These are phyloP conservation scores for Daldinia bambusicola DNA, from an alignment of 495 filamentous ascomycete species.

Conservation along the genomic window DNA sequence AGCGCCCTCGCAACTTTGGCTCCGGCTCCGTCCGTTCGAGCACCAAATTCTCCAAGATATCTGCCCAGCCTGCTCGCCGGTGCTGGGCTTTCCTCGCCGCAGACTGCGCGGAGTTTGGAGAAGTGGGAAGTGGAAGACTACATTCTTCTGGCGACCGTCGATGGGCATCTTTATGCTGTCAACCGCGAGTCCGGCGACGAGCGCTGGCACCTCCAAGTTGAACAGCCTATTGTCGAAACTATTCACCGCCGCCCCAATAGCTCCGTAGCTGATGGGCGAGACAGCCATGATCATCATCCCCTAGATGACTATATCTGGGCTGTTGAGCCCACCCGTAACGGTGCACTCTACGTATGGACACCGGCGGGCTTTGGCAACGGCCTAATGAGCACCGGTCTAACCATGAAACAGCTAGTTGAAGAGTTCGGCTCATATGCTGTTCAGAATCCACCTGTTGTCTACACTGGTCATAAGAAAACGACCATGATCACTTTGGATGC, in stretches of 20 bases:
- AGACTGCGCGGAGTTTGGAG: conserved; percentile 93
- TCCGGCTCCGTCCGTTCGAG: conserved; percentile 89
- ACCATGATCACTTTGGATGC: conserved; percentile 90
- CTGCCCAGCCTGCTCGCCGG: conserved; percentile 56
- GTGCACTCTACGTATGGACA: conserved; percentile 87
- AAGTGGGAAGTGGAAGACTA: conserved; percentile 99
- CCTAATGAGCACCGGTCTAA: conserved; percentile 81
- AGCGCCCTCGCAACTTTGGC: conserved; percentile 94
- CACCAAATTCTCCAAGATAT: conserved; percentile 75
- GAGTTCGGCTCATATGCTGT: conserved; percentile 76
- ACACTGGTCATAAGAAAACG: conserved; percentile 90
- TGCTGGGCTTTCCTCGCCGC: conserved; percentile 78
- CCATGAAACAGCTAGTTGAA: conserved; percentile 84
- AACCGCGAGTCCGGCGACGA: conserved; percentile 85
- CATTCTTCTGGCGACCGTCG: conserved; percentile 98
- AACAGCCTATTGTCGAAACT: conserved; percentile 89
- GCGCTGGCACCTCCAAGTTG: conserved; percentile 84
- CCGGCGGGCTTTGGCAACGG: conserved; percentile 74
- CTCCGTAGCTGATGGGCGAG: conserved; percentile 64
- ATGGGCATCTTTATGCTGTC: conserved; percentile 92
- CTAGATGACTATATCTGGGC: conserved; percentile 95
- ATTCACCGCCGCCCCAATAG: conserved; percentile 80
- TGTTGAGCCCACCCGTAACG: conserved; percentile 90
- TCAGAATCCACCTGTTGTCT: conserved; percentile 77
- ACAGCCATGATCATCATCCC: conserved; percentile 59